Evolutionary conservation across 192 early-diverging fungal genomes (phyloP).

Genomic region (Coemansia reversa): DNA sequence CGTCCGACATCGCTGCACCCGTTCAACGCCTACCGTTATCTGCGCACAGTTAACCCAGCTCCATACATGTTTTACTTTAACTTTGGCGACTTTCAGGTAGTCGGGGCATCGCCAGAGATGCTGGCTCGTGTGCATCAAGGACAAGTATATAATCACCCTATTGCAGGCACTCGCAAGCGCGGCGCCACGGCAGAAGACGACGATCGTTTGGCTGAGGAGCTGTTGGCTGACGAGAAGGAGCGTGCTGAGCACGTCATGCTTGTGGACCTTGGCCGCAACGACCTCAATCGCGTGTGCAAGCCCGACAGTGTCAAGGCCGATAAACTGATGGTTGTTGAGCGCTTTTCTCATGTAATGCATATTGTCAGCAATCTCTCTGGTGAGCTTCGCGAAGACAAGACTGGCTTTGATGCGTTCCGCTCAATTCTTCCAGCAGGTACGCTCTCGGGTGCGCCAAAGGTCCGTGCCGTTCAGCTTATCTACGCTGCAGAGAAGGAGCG

Average conservation of each 20-base stretch:
- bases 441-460: slow-evolving; percentile 97
- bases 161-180: slow-evolving; percentile 94
- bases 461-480: slow-evolving; percentile 95
- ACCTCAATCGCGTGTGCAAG: slow-evolving; percentile 94
- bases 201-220: slow-evolving; percentile 82
- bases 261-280: slow-evolving; percentile 98
- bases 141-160: slow-evolving; percentile 89
- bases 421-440: slow-evolving; percentile 99
- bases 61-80: slow-evolving; percentile 99
- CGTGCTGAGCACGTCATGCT: slow-evolving; percentile 98
- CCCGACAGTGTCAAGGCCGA: slow-evolving; percentile 92
- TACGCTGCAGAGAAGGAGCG: slow-evolving; percentile 86
- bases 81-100: slow-evolving; percentile 88
- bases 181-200: slow-evolving; percentile 86
- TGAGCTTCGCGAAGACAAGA: slow-evolving; percentile 81
- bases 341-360: slow-evolving; percentile 99
- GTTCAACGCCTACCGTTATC: slow-evolving; percentile 96
- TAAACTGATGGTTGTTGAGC: slow-evolving; percentile 96
- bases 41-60: slow-evolving; percentile 95
- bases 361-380: slow-evolving; percentile 98
- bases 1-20: slow-evolving; percentile 89
- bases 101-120: slow-evolving; percentile 99
- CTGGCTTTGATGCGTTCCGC: slow-evolving; percentile 92
- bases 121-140: slow-evolving; percentile 86
- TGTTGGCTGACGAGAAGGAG: slow-evolving; percentile 93